Percentiles rank a stretch among this genome's conserved stretches.
Conservation (phyloP, 441 rosid species). For the Gossypium davidsonii region DNA sequence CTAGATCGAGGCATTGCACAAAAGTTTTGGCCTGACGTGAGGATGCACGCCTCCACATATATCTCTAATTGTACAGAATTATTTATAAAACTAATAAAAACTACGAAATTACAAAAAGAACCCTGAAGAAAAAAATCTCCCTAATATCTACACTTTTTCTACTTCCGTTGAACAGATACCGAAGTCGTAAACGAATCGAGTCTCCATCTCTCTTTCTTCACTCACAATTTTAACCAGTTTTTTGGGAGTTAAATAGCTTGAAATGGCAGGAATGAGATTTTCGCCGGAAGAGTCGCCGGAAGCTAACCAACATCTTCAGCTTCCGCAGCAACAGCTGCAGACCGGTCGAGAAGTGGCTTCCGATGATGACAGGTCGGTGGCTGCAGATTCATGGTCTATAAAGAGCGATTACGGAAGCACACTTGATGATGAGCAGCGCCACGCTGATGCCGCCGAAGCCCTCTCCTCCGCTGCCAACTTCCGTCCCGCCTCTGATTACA, state of each 20-base stretch:
- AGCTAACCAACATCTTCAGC: conserved; percentile 32
- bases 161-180: background rate
- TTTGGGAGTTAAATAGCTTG: background rate
- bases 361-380: conserved; percentile 89
- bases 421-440: conserved; percentile 94
- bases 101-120: background rate
- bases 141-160: background rate
- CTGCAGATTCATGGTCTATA: conserved; percentile 98
- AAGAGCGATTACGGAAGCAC: conserved; percentile 96
- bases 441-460: conserved; percentile 87
- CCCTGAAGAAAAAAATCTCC: background rate
- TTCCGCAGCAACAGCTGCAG: conserved; percentile 36
- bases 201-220: background rate
- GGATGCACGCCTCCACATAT: background rate
- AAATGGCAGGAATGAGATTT: conserved; percentile 69
- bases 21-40: background rate
- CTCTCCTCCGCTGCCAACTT: conserved; percentile 72
- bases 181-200: background rate
- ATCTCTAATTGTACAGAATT: background rate
- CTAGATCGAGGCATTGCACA: background rate
- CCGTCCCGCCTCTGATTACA: conserved; percentile 74
- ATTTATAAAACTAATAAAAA: background rate
- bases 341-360: conserved; percentile 50
- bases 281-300: conserved; percentile 69
- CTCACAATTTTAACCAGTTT: background rate